Evolutionary conservation across 495 filamentous ascomycete species (phyloP), one percentile per base, ranked within the genome.

Genomic region (Viridothelium virens): DNA sequence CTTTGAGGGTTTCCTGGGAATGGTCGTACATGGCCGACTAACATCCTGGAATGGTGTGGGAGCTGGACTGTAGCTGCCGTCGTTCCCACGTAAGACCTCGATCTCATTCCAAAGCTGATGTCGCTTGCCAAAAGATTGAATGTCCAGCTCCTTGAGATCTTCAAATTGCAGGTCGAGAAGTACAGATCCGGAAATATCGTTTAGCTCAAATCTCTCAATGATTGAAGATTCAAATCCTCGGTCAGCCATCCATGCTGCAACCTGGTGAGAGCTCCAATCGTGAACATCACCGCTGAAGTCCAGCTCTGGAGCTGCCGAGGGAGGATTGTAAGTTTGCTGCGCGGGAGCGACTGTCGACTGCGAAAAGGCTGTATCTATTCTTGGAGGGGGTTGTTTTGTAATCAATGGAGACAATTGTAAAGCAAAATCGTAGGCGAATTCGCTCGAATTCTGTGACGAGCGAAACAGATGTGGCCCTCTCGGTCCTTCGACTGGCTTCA

Each of bases 131-230:
- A 97, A 97, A 0, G 94, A 97, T n/a, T 82, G 77, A 67, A 98
- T 95, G 31, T 89, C 89, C 4, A 97, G 86, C 77, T 98, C 94
- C 72, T 92, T 91, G n/a, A 98, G 80, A 72, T 97, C 92, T 41
- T 96, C 90, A 69, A 90, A 85, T 72, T 96, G 89, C n/a, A 98
- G 79, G 16, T 89, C 87, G 34, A 93, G 84, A 1, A 98, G 80
- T 62, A 97, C 86, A 2, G 85, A 77, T 0, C 94, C 94, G 33
- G 87, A 87, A 74, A 98, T 97, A 72, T 98, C 94, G 76, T 98
- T 93, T 68, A 83, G 80, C 65, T 89, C 81, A 69, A 98, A 97
- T 71, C 87, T 89, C 63, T 95, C 85, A n/a, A 93, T 83, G 47
- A 92, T 78, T 0, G 79, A 76, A 11, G 84, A 77, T 64, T 97